Conservation (phyloP, 441 rosid genomes). For the Gossypium trilobum region DNA sequence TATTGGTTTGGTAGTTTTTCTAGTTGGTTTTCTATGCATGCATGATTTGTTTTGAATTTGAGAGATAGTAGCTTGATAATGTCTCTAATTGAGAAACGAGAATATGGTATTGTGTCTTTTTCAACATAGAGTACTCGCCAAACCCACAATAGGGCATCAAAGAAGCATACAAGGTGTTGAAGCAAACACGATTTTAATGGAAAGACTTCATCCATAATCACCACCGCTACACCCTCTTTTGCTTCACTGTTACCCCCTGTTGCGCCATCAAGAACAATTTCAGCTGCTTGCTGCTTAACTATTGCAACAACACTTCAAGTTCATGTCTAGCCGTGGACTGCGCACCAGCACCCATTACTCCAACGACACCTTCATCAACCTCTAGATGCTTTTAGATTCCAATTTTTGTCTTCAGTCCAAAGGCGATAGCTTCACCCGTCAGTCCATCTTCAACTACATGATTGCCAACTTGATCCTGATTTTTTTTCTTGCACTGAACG, state of each 20-base stretch:
- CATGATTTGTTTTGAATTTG: neutral
- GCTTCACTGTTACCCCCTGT: slow-evolving; percentile 81
- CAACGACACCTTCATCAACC: slow-evolving; percentile 60
- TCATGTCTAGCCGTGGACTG: slow-evolving; percentile 60
- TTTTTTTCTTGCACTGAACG: slow-evolving; percentile 72
- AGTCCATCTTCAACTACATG: slow-evolving; percentile 86
- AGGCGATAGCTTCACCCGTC: slow-evolving; percentile 80
- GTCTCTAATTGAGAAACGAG: neutral
- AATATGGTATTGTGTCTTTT: neutral
- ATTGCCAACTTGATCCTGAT: slow-evolving; percentile 80
- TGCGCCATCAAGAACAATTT: slow-evolving; percentile 49
- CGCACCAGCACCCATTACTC: slow-evolving; percentile 45
- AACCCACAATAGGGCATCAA: neutral
- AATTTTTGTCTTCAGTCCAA: slow-evolving; percentile 78
- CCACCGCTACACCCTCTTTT: slow-evolving; percentile 46
- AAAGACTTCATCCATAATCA: slow-evolving; percentile 54
- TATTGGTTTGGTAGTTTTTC: neutral
- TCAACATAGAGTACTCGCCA: neutral
- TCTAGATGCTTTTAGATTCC: slow-evolving; percentile 61
- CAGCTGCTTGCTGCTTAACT: slow-evolving; percentile 47
- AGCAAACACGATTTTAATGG: slow-evolving; percentile 28
- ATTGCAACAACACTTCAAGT: slow-evolving; percentile 45
- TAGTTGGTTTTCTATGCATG: neutral
- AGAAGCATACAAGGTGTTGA: neutral
- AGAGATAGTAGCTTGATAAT: neutral